Base-by-base conservation (phyloP, 2,329 filamentous ascomycete genomes). In the Chaetomiaceae sp. region DNA sequence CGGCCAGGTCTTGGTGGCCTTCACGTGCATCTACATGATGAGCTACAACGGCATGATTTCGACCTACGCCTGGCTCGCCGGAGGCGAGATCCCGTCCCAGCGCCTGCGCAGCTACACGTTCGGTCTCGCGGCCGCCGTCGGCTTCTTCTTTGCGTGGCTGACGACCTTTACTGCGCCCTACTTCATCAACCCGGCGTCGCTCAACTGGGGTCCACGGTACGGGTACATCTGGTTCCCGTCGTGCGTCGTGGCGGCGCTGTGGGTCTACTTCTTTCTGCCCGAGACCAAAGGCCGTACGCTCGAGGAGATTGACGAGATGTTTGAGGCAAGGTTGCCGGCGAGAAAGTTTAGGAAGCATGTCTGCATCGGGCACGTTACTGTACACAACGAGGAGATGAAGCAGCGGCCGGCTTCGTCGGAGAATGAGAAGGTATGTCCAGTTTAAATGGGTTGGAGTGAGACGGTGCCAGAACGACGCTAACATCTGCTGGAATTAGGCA, bases 121-220 rank as follows among this genome's bases (percentile, higher is more conserved):
- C 54, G 79, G 79, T 30, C 62, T 78, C 4, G 78, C 79, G 0
- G 75, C 78, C 0, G 75, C 77, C 5, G 66, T 77, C n/a, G 78
- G 75, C 0, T 82, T 82, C 63, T 67, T 80, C 13, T 74, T 75
- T 2, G 79, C 78, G 6, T 81, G 79, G 78, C 67, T 79, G 9
- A 76, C 77, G 0, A 80, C 77, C 0, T 82, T 82, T 58, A 82
- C 79, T 0, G 78, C 78, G 4, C 79, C 79, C 0, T 81, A 82
- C 61, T 82, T 82, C 59, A 82, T 82, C 66, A 82, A 82, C 56
- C 75, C 76, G 0, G 64, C 67, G 13, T 65, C 73, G 1, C 65
- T 83, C 42, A 75, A 76, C 59, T 83, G 78, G 79, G 79, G 79
- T 0, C 79, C 79, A 0, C 75, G 75, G 52, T 81, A 81, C 52